phyloP scores from a whole-genome alignment of 1,284 basidiomycete species.

The Rhodofomes roseus region DNA sequence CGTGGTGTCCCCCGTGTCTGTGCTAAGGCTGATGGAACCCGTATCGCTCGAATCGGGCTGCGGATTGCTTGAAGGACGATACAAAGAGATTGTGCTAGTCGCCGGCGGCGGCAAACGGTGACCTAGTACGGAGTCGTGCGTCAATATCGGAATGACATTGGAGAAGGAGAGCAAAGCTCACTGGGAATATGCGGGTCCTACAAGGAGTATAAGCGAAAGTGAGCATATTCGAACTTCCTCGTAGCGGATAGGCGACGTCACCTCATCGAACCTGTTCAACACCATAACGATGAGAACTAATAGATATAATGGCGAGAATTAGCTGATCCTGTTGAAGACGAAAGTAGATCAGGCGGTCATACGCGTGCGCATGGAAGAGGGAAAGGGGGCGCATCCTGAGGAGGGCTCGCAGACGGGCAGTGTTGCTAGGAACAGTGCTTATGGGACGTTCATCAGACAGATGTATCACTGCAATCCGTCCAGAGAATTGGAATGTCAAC shows the following conservation, averaged over 20 bases:
- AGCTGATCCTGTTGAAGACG: not conserved
- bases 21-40: too few species aligned
- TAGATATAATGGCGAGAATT: not conserved
- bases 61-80: too few species aligned
- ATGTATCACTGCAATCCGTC: too few species aligned
- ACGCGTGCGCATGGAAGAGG: not conserved
- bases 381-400: not conserved
- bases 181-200: not conserved
- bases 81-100: too few species aligned
- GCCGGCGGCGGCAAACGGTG: too few species aligned
- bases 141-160: too few species aligned
- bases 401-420: not conserved
- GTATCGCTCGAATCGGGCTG: too few species aligned
- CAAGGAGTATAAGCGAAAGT: not conserved
- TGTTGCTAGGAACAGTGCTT: not conserved
- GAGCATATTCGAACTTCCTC: not conserved
- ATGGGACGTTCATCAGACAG: not conserved
- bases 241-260: not conserved
- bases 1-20: too few species aligned
- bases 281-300: not conserved
- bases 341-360: not conserved
- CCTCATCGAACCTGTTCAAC: not conserved
- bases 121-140: too few species aligned
- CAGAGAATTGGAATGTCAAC: not conserved
- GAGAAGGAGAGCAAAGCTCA: too few species aligned